These are phyloP conservation scores for Claviceps monticola DNA, from an alignment of 2,329 filamentous ascomycete genomes.

Conservation along the genomic window DNA sequence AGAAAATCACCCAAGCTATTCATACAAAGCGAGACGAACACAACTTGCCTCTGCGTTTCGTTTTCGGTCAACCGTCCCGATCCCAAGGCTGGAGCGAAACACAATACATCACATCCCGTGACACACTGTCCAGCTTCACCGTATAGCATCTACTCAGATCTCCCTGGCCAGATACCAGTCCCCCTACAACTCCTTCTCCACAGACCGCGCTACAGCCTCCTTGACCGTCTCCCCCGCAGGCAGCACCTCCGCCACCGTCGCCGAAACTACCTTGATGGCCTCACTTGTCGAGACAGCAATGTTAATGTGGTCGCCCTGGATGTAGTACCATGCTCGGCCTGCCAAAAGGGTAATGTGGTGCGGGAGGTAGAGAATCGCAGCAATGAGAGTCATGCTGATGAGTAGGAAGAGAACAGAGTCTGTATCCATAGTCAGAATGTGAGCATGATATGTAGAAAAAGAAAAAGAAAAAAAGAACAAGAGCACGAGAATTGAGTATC, in stretches of 20 bases:
- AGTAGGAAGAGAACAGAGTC: constrained; percentile 88
- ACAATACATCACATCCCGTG: too few relatives aligned
- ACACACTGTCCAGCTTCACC: background rate
- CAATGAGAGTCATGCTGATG: constrained; percentile 72
- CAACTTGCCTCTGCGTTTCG: too few relatives aligned
- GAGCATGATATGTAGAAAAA: background rate
- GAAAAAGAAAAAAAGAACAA: background rate
- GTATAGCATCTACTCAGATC: background rate
- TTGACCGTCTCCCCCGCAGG: constrained; percentile 9
- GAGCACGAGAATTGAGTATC: too few relatives aligned
- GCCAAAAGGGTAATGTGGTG: constrained; percentile 75
- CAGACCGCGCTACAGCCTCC: constrained; percentile 12
- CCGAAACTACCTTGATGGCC: constrained; percentile 19
- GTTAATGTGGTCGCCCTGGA: constrained; percentile 61
- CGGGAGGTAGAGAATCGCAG: constrained; percentile 81
- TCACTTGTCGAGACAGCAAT: constrained; percentile 23
- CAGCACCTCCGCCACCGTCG: constrained; percentile 14
- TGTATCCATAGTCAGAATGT: constrained; percentile 21
- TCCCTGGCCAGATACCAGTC: too few relatives aligned
- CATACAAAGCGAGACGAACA: too few relatives aligned
- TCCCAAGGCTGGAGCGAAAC: too few relatives aligned
- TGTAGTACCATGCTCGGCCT: constrained; percentile 87
- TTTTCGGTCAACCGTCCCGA: too few relatives aligned
- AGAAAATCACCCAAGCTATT: too few relatives aligned
- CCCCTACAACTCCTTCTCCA: constrained; percentile 22